Base-by-base conservation (phyloP, 139 green algal species). In the Chlorella sp. region DNA sequence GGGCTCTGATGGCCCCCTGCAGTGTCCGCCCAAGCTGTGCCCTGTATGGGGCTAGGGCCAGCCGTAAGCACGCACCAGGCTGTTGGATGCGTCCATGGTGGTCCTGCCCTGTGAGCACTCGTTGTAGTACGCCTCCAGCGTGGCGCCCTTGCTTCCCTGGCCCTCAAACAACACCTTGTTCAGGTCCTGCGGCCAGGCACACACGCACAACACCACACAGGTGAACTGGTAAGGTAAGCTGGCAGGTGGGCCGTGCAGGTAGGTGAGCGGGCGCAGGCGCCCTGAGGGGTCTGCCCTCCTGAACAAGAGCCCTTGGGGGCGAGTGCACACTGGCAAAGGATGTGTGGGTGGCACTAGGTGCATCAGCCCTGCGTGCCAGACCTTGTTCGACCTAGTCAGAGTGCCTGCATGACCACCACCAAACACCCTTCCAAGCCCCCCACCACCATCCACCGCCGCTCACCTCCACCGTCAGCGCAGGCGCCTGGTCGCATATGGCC, bases 81-180 rank as follows among this genome's bases (percentile, higher is more conserved):
- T 77, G 77, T 83, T 83, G 49, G 5, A 35, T 3, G 32, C 49
- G 69, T 73, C 77, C 69, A 83, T 71, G 31, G 49, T 67, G 5
- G 71, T 59, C 62, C 50, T 72, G 2, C 77, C 72, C 33, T 49
- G 65, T 30, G 71, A 78, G 34, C 77, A 83, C 49, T 83, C 77
- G 20, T 51, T 62, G 49, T 77, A 79, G 77, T 83, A 83, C 35
- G 31, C 62, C 50, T 83, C 59, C 68, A 83, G 49, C 0, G 77
- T 83, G 14, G 6, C 42, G n/a, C 24, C 5, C 0, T 29, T 10
- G 23, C 49, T 69, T 24, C 51, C 69, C 3, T 68, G 77, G 27
- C 68, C 72, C 31, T 74, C 49, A n/a, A 83, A 83, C 26, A 79
- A 10, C 36, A 77, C 34, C 5, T 69, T 63, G 34, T 77, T 63